These are phyloP conservation scores for Lasiodiplodia hormozganensis DNA, from an alignment of 2,329 filamentous ascomycete species.

Conservation along the genomic window DNA sequence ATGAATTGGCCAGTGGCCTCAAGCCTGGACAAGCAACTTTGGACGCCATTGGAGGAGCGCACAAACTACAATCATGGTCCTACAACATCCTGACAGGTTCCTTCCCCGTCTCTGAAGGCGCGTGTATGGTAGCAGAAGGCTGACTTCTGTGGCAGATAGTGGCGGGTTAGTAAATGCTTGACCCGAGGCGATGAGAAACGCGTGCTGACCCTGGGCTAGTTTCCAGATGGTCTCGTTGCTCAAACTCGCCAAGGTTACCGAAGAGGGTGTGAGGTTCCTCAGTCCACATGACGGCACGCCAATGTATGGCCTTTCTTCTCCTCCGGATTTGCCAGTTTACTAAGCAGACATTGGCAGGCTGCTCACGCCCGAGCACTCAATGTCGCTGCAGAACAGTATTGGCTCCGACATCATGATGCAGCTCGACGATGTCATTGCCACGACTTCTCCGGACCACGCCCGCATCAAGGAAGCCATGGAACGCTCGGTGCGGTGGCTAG, in stretches of 20 bases:
- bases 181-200: slow-evolving; percentile 28
- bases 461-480: slow-evolving; percentile 96
- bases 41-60: slow-evolving; percentile 87
- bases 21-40: slow-evolving; percentile 93
- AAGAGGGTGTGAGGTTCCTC: slow-evolving; percentile 94
- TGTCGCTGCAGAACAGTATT: slow-evolving; percentile 93
- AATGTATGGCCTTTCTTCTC: slow-evolving; percentile 63
- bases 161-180: slow-evolving; percentile 49
- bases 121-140: slow-evolving; percentile 28
- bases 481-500: slow-evolving; percentile 92
- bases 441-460: slow-evolving; percentile 85
- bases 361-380: slow-evolving; percentile 95
- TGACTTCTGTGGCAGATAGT: slow-evolving; percentile 49
- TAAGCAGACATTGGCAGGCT: slow-evolving; percentile 58
- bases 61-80: slow-evolving; percentile 93
- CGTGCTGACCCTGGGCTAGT: slow-evolving; percentile 57
- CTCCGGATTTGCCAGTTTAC: background rate
- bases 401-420: slow-evolving; percentile 99
- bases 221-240: slow-evolving; percentile 99
- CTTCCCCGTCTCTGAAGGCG: slow-evolving; percentile 25
- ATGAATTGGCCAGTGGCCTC: slow-evolving; percentile 64
- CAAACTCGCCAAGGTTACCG: slow-evolving; percentile 90
- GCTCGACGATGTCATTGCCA: slow-evolving; percentile 96
- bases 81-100: slow-evolving; percentile 86
- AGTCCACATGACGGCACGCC: slow-evolving; percentile 93